These are phyloP conservation scores for Penicillium fimorum DNA, from an alignment of 495 filamentous ascomycete species.

Conservation along the genomic window DNA sequence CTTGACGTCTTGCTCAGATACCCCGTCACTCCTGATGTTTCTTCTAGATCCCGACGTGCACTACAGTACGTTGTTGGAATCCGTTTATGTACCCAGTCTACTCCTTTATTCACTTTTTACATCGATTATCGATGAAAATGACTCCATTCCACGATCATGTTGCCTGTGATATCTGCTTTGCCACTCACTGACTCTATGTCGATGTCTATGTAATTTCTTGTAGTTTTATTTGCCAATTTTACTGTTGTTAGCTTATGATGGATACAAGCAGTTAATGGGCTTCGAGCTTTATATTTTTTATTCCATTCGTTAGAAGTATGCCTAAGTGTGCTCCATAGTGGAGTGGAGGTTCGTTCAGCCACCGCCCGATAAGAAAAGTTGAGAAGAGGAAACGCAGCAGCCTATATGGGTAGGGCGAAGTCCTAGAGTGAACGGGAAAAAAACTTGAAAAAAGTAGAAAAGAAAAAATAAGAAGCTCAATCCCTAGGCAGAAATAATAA, in stretches of 20 bases:
- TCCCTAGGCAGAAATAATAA: not conserved
- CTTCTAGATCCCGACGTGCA: constrained; percentile 34
- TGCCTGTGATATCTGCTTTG: constrained; percentile 7
- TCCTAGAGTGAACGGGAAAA: not conserved
- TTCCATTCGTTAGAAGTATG: not conserved
- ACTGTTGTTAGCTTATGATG: not conserved
- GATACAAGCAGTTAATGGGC: not conserved
- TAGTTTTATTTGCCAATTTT: not conserved
- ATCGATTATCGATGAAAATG: constrained; percentile 28
- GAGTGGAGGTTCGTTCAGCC: constrained; percentile 4
- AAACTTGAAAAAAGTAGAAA: not conserved
- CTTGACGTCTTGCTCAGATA: constrained; percentile 44
- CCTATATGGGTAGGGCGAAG: not conserved
- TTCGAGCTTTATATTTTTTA: not conserved
- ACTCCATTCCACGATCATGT: constrained; percentile 18
- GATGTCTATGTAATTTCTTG: constrained; percentile 15
- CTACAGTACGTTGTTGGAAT: constrained; percentile 18
- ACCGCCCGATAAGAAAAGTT: not conserved
- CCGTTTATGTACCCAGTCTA: constrained; percentile 22
- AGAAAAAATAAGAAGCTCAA: not conserved
- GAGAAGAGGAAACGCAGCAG: constrained; percentile 5
- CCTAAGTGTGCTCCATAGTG: not conserved
- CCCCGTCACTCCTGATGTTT: constrained; percentile 39
- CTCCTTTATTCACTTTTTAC: constrained; percentile 13
- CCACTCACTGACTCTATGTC: not conserved